Evolutionary conservation across 495 filamentous ascomycete genomes (phyloP).

Genomic region (Symbiotaphrina buchneri): DNA sequence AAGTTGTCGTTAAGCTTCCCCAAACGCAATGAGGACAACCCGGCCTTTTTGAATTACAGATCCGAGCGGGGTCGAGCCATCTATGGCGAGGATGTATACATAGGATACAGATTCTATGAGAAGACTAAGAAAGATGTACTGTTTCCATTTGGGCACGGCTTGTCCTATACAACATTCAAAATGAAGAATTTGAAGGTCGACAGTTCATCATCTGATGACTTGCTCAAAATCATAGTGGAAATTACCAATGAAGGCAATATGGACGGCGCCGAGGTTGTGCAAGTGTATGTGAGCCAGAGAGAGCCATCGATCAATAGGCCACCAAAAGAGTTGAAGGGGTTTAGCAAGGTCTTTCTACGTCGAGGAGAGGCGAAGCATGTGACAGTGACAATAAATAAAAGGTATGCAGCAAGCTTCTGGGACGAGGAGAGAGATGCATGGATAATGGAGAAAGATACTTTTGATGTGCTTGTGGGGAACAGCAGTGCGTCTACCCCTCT

Average conservation of each 20-base stretch:
- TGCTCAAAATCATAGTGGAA: slow-evolving; percentile 31
- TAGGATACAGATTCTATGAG: slow-evolving; percentile 74
- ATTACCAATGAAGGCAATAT: slow-evolving; percentile 45
- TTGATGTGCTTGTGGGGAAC: slow-evolving; percentile 33
- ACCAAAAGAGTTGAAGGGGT: slow-evolving; percentile 57
- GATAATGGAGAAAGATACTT: slow-evolving; percentile 58
- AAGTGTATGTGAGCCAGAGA: slow-evolving; percentile 40
- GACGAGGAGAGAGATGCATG: slow-evolving; percentile 47
- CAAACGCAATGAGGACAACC: slow-evolving; percentile 42
- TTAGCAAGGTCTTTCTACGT: slow-evolving; percentile 52
- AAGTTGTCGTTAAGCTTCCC: slow-evolving; percentile 51
- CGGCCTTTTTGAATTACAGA: slow-evolving; percentile 55
- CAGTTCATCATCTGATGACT: background rate
- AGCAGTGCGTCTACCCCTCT: slow-evolving; percentile 23
- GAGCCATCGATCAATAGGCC: slow-evolving; percentile 28
- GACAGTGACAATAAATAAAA: slow-evolving; percentile 42
- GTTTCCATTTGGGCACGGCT: slow-evolving; percentile 67
- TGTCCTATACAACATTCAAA: slow-evolving; percentile 59
- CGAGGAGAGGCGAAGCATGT: slow-evolving; percentile 47
- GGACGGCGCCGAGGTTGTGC: slow-evolving; percentile 53
- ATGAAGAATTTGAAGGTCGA: slow-evolving; percentile 35
- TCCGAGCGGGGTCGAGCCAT: slow-evolving; percentile 55
- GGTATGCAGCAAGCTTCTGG: slow-evolving; percentile 59
- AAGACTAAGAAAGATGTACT: slow-evolving; percentile 35
- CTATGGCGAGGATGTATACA: slow-evolving; percentile 61